phyloP scores from a whole-genome alignment of 2,329 filamentous ascomycete genomes.

The Gaeumannomyces tritici region DNA sequence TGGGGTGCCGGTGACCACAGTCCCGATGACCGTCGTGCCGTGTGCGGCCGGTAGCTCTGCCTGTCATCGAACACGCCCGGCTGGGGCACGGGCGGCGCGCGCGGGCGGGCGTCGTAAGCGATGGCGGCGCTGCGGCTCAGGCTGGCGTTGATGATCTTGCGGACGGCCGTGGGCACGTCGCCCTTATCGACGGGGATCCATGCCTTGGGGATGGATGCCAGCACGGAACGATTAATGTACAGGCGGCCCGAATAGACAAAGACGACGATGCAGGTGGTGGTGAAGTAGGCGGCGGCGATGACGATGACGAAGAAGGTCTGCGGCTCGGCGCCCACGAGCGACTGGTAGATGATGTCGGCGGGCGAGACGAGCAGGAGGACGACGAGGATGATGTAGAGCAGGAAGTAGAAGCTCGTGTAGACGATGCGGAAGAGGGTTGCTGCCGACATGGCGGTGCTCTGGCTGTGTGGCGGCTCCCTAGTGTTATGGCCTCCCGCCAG shows the following conservation, averaged over 20 bases:
- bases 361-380: constrained; percentile 72
- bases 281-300: constrained; percentile 68
- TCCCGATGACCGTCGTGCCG: not conserved
- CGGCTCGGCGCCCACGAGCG: constrained; percentile 28
- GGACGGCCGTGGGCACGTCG: constrained; percentile 66
- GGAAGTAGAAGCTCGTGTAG: constrained; percentile 69
- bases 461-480: not conserved
- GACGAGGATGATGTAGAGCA: constrained; percentile 65
- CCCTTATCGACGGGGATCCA: constrained; percentile 82
- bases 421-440: constrained; percentile 62
- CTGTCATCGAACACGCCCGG: constrained; percentile 7
- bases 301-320: constrained; percentile 62
- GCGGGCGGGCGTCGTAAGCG: constrained; percentile 66
- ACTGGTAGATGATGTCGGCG: constrained; percentile 71
- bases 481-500: not conserved
- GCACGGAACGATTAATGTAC: constrained; percentile 72
- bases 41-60: constrained; percentile 2
- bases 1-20: not conserved
- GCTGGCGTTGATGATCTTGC: constrained; percentile 63
- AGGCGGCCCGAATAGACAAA: constrained; percentile 78
- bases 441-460: constrained; percentile 23
- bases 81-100: constrained; percentile 31
- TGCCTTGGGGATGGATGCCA: constrained; percentile 75
- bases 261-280: constrained; percentile 59
- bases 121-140: constrained; percentile 71